These are phyloP conservation scores for Barnettozyma californica DNA, from an alignment of 805 yeast species.

Conservation along the genomic window DNA sequence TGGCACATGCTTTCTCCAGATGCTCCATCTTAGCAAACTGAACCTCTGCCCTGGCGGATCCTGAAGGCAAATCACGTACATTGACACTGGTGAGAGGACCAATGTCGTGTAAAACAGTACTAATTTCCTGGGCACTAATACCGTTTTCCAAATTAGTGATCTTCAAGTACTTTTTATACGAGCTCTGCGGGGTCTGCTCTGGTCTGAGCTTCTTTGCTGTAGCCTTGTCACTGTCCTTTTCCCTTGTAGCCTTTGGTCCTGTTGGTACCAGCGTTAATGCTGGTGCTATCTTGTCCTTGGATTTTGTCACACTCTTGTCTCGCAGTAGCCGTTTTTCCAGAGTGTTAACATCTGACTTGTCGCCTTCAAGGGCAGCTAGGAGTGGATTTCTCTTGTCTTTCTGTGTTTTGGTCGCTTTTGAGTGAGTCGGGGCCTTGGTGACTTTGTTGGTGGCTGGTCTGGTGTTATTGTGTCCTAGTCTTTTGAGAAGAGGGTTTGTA, in stretches of 20 bases:
- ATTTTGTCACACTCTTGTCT: neutral
- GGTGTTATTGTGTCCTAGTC: neutral
- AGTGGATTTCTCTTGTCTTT: conserved; percentile 9
- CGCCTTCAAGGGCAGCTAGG: conserved; percentile 4
- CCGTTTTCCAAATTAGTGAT: conserved; percentile 28
- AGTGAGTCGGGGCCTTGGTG: neutral
- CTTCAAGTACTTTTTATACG: conserved; percentile 19
- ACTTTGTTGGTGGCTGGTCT: neutral
- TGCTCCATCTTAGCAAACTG: conserved; percentile 26
- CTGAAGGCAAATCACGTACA: conserved; percentile 33
- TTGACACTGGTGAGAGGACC: conserved; percentile 23
- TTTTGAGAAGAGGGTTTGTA: conserved; percentile 3
- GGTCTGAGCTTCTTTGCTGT: neutral
- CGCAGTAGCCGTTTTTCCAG: neutral
- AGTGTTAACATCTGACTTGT: conserved; percentile 1
- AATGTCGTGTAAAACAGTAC: conserved; percentile 19
- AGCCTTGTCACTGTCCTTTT: neutral
- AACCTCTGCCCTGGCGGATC: conserved; percentile 36
- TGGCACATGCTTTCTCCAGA: conserved; percentile 27
- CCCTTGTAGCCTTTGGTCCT: neutral
- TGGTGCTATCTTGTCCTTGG: neutral
- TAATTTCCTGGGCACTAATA: conserved; percentile 27
- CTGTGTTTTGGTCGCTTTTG: neutral
- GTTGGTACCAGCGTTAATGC: neutral
- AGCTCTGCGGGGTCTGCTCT: neutral